Evolutionary conservation across 345 rosid species (phyloP).

Genomic region (Laguncularia racemosa): DNA sequence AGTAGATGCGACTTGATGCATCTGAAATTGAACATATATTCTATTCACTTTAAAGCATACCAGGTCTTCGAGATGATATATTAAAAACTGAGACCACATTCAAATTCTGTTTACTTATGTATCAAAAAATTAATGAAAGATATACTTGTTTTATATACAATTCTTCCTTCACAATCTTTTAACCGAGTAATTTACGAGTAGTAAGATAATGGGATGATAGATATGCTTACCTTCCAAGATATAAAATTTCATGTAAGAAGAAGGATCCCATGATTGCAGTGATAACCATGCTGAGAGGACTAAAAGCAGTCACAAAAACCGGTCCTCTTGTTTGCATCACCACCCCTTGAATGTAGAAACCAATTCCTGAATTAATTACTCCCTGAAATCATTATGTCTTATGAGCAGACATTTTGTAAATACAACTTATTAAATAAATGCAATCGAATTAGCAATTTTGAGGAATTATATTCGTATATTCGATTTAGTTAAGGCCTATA

Average conservation of each 20-base stretch:
- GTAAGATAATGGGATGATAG: background rate
- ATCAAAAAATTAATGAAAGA: no score
- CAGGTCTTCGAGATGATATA: no score
- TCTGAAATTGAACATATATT: background rate
- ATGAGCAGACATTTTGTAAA: background rate
- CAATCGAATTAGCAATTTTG: background rate
- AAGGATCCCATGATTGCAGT: conserved; percentile 52
- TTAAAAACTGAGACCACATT: no score
- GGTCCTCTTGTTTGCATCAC: conserved; percentile 55
- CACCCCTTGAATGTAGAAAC: conserved; percentile 48
- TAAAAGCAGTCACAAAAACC: conserved; percentile 60
- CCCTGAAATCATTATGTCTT: conserved; percentile 31
- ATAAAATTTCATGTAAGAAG: conserved; percentile 38
- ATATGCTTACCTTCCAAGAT: conserved; percentile 36
- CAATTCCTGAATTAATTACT: conserved; percentile 42
- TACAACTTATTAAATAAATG: background rate
- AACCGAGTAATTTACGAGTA: no score
- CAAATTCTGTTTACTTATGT: no score
- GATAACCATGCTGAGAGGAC: conserved; percentile 55
- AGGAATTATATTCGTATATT: background rate
- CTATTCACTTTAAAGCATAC: background rate
- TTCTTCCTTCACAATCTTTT: no score
- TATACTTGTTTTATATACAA: no score
- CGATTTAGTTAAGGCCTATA: background rate
- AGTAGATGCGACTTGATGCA: no score